Evolutionary conservation across 1,139 yeast species (phyloP), one percentile per base, ranked within the genome.

Genomic region (Taiozyma sp.): DNA sequence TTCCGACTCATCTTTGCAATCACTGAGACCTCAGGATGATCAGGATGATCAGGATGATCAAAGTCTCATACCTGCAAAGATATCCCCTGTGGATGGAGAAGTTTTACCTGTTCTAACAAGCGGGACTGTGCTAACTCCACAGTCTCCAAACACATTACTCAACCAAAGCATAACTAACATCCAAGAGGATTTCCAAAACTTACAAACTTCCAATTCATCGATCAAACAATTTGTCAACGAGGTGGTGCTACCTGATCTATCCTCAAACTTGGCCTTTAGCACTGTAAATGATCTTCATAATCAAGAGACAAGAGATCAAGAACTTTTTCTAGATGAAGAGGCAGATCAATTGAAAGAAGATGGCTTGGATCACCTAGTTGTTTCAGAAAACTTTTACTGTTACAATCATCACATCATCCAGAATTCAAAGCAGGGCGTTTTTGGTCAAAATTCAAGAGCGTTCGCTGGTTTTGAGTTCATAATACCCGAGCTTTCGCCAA

Each of bases 181-280:
- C 30, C 46, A 48, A 52, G 24, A 22, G 2, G 57, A 55, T 2
- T 54, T 56, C 49, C 48, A 53, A 44, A 50, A 54, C n/a, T 47
- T 56, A 8, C 51, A 54, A 39, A 53, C 59, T 2, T 42, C 54
- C 4, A 54, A 56, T 45, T 16, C 45, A 8, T 13, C 50, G 40
- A 57, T 55, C 23, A 56, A 56, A 47, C 50, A 53, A 43, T 55
- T 51, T 34, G 50, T 56, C 23, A 54, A 53, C 34, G 48, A 46
- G 23, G 46, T 54, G 13, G 44, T 56, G 1, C 51, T 56, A 2
- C 57, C 59, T 2, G 59, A 53, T 2, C 27, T 45, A 19, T 28
- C 28, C 8, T 30, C 43, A 23, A 36, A 36, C 8, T 8, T 36
- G 40, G 40, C 40, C 12, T 36, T 36, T 8, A 36, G 40, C 14